Base-by-base conservation (phyloP, 306 rosid genomes). In the Medicago ruthenica region DNA sequence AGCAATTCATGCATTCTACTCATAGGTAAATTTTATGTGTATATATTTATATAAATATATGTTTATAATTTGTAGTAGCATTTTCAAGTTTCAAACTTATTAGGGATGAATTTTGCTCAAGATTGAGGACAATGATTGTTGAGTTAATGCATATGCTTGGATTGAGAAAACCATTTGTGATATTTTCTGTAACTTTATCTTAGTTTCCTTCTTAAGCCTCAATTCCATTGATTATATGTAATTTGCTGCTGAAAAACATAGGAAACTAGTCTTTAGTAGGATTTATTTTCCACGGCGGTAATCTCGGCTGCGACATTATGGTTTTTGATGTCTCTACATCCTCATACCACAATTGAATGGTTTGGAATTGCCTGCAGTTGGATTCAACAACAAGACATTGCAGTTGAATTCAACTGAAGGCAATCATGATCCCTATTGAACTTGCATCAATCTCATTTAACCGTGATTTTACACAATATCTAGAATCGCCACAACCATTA, bases 1-100 rank as follows among this genome's bases (percentile, higher is more conserved):
- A 89, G 80, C 67, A 80, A 80, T 76, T 84, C 98, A 2, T 95
- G 97, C 75, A 78, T 92, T 85, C 97, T 95, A 6, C 97, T 95
- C 68, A 89, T 88, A 85, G 97, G 98, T 95, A 84, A 75, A 24
- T 24, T 24, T 4, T 51, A 10, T 39, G 3, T 61, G 5, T 40
- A 0, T 40, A 0, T 22, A 2, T 18, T n/a, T 78, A 63, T 45
- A 9, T 71, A 13, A 9, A 2, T 62, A 7, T 14, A 9, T 8
- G 14, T 16, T 64, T 65, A 39, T 10, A 59, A 59, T 37, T 31
- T 70, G 4, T 50, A 69, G 41, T 75, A 18, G 55, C 67, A 24
- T 58, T 55, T 72, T 66, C 42, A 39, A 4, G 51, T 24, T 68
- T 66, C 24, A 27, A 16, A n/a, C 71, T 6, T 68, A 14, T 58